Evolutionary conservation across 495 filamentous ascomycete genomes (phyloP).

Genomic region (Aspergillus avenaceus): DNA sequence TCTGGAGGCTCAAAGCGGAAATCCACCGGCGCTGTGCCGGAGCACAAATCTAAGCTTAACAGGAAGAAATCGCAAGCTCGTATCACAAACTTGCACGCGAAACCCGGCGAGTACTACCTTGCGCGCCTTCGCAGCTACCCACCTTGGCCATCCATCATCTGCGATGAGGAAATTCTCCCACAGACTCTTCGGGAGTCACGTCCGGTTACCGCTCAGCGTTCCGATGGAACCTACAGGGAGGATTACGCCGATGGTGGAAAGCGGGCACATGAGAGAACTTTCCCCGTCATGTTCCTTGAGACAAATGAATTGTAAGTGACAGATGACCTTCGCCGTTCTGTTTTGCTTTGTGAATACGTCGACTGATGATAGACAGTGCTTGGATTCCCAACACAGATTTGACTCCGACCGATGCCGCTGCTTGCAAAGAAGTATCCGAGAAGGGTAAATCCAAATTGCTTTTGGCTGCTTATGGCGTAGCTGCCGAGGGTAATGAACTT

Average conservation of each 20-base stretch:
- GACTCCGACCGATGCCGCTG: slow-evolving; percentile 64
- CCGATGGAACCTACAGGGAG: slow-evolving; percentile 77
- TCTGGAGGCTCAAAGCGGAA: slow-evolving; percentile 53
- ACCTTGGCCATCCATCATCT: slow-evolving; percentile 85
- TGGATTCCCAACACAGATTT: slow-evolving; percentile 83
- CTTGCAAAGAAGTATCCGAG: slow-evolving; percentile 57
- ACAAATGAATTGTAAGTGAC: slow-evolving; percentile 91
- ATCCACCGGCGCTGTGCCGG: slow-evolving; percentile 60
- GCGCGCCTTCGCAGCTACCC: slow-evolving; percentile 87
- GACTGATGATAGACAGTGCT: slow-evolving; percentile 50
- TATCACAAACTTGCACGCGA: slow-evolving; percentile 67
- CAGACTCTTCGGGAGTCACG: slow-evolving; percentile 62
- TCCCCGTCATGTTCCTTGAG: slow-evolving; percentile 87
- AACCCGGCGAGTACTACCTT: slow-evolving; percentile 83
- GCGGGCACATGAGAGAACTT: slow-evolving; percentile 75
- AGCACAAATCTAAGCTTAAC: slow-evolving; percentile 71
- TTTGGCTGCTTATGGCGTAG: slow-evolving; percentile 67
- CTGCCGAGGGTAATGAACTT: slow-evolving; percentile 65
- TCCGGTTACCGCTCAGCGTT: slow-evolving; percentile 74
- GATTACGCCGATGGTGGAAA: slow-evolving; percentile 81
- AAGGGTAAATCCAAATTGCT: slow-evolving; percentile 73
- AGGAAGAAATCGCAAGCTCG: slow-evolving; percentile 74
- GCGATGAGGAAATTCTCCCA: slow-evolving; percentile 88
- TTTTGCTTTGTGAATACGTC: not conserved
- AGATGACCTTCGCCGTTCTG: not conserved